Conservation (phyloP, 1,284 basidiomycete species). For the Sphagnurus paluster region DNA sequence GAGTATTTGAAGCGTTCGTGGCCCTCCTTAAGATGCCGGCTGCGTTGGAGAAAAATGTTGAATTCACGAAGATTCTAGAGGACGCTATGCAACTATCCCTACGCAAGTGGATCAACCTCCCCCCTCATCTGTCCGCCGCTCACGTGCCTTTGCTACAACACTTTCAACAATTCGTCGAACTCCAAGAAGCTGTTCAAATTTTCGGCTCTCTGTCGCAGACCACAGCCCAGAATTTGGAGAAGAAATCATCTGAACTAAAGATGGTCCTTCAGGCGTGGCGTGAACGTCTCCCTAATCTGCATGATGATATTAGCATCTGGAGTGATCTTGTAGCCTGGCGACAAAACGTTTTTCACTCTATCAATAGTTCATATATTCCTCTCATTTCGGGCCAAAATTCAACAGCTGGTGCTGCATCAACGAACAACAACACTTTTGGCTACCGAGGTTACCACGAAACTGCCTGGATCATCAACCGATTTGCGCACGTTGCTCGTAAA, state of each 20-base stretch:
- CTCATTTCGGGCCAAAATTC: slow-evolving; percentile 66
- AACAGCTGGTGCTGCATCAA: slow-evolving; percentile 47
- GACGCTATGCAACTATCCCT: slow-evolving; percentile 97
- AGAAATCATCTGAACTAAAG: slow-evolving; percentile 94
- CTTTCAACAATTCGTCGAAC: slow-evolving; percentile 99
- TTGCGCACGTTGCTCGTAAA: slow-evolving; percentile 98
- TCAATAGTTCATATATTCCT: slow-evolving; percentile 96
- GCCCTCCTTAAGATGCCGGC: slow-evolving; percentile 73
- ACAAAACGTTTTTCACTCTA: slow-evolving; percentile 91
- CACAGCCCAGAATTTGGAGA: slow-evolving; percentile 88
- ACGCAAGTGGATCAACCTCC: slow-evolving; percentile 94
- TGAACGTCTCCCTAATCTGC: slow-evolving; percentile 92
- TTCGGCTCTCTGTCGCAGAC: slow-evolving; percentile 91
- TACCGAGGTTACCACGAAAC: slow-evolving; percentile 99
- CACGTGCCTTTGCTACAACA: slow-evolving; percentile 96
- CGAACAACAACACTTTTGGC: slow-evolving; percentile 82
- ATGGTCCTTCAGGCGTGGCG: slow-evolving; percentile 96
- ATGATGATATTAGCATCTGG: slow-evolving; percentile 99
- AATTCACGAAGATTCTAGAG: slow-evolving; percentile 88
- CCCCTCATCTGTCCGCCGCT: slow-evolving; percentile 83
- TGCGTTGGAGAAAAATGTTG: slow-evolving; percentile 69
- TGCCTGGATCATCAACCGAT: slow-evolving; percentile 99
- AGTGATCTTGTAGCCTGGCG: slow-evolving; percentile 98
- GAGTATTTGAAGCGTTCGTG: slow-evolving; percentile 96
- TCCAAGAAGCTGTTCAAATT: slow-evolving; percentile 95